Conservation (phyloP, 768 basidiomycete species). For the Pseudohyphozyma bogoriensis region DNA sequence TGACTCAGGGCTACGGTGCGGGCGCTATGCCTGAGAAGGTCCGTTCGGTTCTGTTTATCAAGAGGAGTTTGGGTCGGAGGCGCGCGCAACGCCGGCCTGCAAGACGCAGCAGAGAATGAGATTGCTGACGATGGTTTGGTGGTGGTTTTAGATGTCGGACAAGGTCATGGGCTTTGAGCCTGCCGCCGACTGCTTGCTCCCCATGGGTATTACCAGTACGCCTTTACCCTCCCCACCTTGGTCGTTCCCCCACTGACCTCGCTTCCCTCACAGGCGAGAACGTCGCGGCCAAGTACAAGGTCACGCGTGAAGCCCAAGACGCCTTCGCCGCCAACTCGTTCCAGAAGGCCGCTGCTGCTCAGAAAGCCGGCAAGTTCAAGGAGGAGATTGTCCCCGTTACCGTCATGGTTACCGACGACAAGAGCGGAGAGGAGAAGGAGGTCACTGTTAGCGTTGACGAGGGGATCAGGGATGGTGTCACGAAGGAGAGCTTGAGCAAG, state of each 20-base stretch:
- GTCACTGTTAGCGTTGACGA: constrained; percentile 33
- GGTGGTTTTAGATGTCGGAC: constrained; percentile 34
- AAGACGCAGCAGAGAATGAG: too few relatives aligned
- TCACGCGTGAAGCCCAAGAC: constrained; percentile 76
- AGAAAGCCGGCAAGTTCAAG: constrained; percentile 60
- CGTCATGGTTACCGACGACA: constrained; percentile 43
- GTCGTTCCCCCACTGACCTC: constrained; percentile 43
- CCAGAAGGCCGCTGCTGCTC: constrained; percentile 59
- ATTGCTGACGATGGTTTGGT: too few relatives aligned
- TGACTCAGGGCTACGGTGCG: constrained; percentile 42
- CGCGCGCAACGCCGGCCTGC: too few relatives aligned
- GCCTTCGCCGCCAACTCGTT: constrained; percentile 82
- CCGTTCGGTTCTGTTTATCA: constrained; percentile 1
- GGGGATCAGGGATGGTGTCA: constrained; percentile 47
- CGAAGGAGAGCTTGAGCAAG: constrained; percentile 59
- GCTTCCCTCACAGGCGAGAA: constrained; percentile 42
- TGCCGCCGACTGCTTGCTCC: constrained; percentile 49
- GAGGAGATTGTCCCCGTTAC: constrained; percentile 84
- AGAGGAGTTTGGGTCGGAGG: neutral
- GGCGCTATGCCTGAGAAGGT: constrained; percentile 41
- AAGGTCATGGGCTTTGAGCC: constrained; percentile 52
- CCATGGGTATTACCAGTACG: constrained; percentile 59
- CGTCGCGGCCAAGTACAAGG: constrained; percentile 43
- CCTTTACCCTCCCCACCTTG: constrained; percentile 46
- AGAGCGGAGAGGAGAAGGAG: constrained; percentile 48